Percentiles rank a stretch among this genome's conserved stretches.
These are phyloP conservation scores for Lichtheimia hyalospora DNA, from an alignment of 371 early-diverging fungal genomes.

Conservation along the genomic window DNA sequence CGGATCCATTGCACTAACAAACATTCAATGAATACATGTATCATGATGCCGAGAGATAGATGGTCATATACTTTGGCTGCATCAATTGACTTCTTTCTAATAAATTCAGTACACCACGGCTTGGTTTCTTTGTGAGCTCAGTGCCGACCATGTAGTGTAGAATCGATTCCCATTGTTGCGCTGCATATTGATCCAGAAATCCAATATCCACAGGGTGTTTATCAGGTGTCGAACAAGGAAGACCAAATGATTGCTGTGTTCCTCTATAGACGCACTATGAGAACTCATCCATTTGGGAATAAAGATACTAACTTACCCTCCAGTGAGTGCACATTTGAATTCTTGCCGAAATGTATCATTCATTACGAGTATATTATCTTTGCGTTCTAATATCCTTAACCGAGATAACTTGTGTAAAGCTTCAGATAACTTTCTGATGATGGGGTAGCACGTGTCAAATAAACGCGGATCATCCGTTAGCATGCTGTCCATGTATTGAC, in stretches of 20 bases:
- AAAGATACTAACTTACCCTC: conserved; percentile 65
- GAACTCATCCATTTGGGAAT: neutral
- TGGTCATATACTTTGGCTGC: conserved; percentile 49
- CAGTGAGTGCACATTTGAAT: conserved; percentile 86
- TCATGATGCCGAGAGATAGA: neutral
- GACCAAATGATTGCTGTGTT: conserved; percentile 80
- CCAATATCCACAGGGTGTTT: conserved; percentile 68
- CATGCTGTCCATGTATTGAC: neutral
- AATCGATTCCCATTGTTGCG: conserved; percentile 89
- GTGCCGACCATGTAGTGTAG: conserved; percentile 95
- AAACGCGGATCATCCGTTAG: too few relatives aligned
- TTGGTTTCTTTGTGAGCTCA: conserved; percentile 62
- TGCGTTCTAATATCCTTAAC: conserved; percentile 66
- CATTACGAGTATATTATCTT: conserved; percentile 48
- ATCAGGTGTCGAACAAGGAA: conserved; percentile 64
- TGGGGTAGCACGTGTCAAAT: neutral
- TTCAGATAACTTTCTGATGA: conserved; percentile 53
- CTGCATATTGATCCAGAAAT: conserved; percentile 81
- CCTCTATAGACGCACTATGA: conserved; percentile 51
- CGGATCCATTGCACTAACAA: conserved; percentile 8
- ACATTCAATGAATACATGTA: neutral
- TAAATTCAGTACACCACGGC: conserved; percentile 77
- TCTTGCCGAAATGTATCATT: conserved; percentile 74
- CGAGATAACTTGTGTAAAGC: conserved; percentile 66
- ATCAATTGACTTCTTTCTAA: conserved; percentile 78